These are phyloP conservation scores for Garcia nutans DNA, from an alignment of 345 rosid species.

Conservation along the genomic window DNA sequence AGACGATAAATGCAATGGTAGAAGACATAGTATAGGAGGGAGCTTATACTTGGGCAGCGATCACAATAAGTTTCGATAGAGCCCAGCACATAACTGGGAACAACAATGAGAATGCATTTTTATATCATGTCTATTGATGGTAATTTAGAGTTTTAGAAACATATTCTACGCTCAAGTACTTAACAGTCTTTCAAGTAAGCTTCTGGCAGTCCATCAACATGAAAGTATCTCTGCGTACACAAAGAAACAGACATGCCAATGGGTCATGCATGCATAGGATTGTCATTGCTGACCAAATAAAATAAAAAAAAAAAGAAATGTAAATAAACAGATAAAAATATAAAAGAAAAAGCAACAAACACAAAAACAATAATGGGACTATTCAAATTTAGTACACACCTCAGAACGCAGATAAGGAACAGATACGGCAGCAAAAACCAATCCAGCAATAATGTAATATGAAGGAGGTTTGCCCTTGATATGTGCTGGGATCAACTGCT, in stretches of 20 bases:
- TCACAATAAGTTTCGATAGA: neutral
- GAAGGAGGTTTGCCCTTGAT: slow-evolving; percentile 76
- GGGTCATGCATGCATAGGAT: too few relatives aligned
- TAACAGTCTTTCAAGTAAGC: neutral
- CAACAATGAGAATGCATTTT: neutral
- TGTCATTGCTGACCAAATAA: too few relatives aligned
- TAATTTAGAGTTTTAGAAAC: neutral
- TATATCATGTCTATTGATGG: neutral
- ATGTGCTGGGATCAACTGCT: slow-evolving; percentile 84
- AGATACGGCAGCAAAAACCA: slow-evolving; percentile 79
- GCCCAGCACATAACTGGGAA: neutral
- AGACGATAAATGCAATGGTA: neutral
- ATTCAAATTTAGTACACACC: slow-evolving; percentile 39
- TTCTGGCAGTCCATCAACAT: neutral
- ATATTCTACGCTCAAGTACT: neutral
- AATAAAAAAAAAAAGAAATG: too few relatives aligned
- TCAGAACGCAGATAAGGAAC: slow-evolving; percentile 94
- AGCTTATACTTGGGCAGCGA: neutral
- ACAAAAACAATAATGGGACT: neutral
- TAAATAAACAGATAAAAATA: neutral
- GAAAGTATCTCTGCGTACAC: neutral
- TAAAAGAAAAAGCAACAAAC: neutral
- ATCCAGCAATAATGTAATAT: slow-evolving; percentile 87
- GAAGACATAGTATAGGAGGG: neutral
- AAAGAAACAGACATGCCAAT: neutral